These are phyloP conservation scores for Pseudocercospora cruenta DNA, from an alignment of 2,329 filamentous ascomycete genomes.

Conservation along the genomic window DNA sequence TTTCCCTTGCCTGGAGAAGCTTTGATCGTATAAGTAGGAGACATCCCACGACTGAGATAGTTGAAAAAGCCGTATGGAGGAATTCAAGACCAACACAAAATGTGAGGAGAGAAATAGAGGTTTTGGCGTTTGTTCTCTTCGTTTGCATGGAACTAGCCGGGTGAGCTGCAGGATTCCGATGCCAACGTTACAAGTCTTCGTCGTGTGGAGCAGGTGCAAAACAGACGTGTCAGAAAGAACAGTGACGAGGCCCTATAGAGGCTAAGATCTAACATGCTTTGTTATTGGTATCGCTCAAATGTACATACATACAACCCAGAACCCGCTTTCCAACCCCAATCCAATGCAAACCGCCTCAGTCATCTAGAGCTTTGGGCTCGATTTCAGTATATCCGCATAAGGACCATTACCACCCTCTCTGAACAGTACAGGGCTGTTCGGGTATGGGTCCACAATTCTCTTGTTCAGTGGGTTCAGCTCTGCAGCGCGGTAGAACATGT, in stretches of 20 bases:
- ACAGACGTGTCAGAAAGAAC: background rate
- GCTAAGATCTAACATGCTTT: background rate
- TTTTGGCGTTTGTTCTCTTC: background rate
- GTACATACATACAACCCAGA: background rate
- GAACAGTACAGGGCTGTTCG: conserved; percentile 63
- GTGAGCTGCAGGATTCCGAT: no score
- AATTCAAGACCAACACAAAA: background rate
- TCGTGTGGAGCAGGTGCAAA: no score
- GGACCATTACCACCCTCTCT: conserved; percentile 56
- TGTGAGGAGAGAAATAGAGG: background rate
- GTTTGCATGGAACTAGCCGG: no score
- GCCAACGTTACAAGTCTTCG: no score
- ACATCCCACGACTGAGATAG: background rate
- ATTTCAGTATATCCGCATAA: conserved; percentile 44
- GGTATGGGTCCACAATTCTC: conserved; percentile 73
- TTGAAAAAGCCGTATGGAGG: background rate
- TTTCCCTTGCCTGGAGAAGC: no score
- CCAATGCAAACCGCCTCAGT: conserved; percentile 33
- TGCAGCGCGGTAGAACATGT: conserved; percentile 72
- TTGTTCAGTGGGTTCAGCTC: conserved; percentile 75
- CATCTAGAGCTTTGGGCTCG: conserved; percentile 3
- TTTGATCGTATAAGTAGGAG: no score
- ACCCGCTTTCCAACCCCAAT: background rate
- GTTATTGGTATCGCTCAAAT: background rate
- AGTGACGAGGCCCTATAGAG: background rate